Conservation (phyloP, 345 rosid genomes). For the Eucalyptus pauciflora region DNA sequence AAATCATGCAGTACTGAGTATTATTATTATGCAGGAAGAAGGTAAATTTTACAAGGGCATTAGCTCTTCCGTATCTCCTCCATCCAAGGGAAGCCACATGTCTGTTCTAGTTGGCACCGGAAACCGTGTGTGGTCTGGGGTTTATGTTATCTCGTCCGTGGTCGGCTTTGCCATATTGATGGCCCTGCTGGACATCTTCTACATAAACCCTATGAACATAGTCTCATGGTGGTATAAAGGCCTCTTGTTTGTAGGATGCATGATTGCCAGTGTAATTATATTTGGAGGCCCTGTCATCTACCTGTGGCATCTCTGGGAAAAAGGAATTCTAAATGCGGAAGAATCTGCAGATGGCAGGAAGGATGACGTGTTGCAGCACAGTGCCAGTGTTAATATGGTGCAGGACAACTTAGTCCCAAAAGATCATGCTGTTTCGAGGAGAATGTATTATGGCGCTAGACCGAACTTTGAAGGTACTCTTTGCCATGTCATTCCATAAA, state of each 20-base stretch:
- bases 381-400: not conserved
- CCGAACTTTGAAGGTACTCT: constrained; percentile 74
- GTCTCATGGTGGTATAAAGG: constrained; percentile 88
- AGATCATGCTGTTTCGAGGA: constrained; percentile 6
- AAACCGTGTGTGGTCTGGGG: constrained; percentile 65
- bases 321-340: constrained; percentile 4
- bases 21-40: constrained; percentile 50
- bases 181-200: constrained; percentile 34
- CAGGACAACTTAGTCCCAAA: not conserved
- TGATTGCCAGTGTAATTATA: constrained; percentile 46
- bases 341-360: not conserved
- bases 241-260: constrained; percentile 50
- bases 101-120: constrained; percentile 83
- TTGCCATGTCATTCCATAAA: not conserved
- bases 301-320: constrained; percentile 70
- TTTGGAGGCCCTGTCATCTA: constrained; percentile 67
- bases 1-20: not conserved
- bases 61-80: constrained; percentile 18
- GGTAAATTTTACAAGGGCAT: constrained; percentile 22
- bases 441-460: constrained; percentile 45
- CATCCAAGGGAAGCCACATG: constrained; percentile 33
- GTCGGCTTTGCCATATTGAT: constrained; percentile 40
- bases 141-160: constrained; percentile 43
- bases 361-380: not conserved
- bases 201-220: constrained; percentile 40